Evolutionary conservation across 768 basidiomycete species (phyloP), one percentile per base, ranked within the genome.

Genomic region (Rhizopogon sp.): DNA sequence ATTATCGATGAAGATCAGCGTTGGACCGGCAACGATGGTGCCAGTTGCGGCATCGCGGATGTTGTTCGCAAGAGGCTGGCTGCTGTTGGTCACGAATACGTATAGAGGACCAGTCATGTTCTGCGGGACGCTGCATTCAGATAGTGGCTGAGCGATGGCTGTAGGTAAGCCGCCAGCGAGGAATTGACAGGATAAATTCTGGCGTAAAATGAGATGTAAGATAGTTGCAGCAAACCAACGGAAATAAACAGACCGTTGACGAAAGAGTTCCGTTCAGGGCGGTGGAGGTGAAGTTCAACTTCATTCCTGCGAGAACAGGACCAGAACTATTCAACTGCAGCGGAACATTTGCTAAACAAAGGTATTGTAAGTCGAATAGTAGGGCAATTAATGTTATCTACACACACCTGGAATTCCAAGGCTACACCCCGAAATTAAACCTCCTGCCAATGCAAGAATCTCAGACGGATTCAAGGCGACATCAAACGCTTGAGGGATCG

Each of bases 101-200:
- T 80, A 84, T 61, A 91, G 84, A 58, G 87, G 85, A 42, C 91
- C 90, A 66, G 87, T 82, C 67, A 91, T 74, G 52, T 80, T 80
- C 0, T 57, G 37, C 39, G 90, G 92, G 11, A 92, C 82, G 55
- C 78, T 67, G 61, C 90, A 92, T 57, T 79, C 60, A 57, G 68
- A 60, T 60, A 88, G 65, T 3, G 88, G 83, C 43, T 90, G 74
- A 33, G 80, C 63, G 63, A 88, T 72, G 5, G 90, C 72, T 63
- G 68, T 67, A 49, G 82, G 66, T 16, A 71, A 50, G 29, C 85
- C 87, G 31, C 88, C 90, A 53, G 82, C 59, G 60, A 93, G 68
- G 81, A 93, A 89, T 71, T 92, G 85, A 70, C 90, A 91, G 71
- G 76, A 81, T 35, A 88, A 64, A 57, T 62, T 65, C 85, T 87